Evolutionary conservation across 2,329 filamentous ascomycete species (phyloP).

Genomic region (Sclerotinia nivalis): DNA sequence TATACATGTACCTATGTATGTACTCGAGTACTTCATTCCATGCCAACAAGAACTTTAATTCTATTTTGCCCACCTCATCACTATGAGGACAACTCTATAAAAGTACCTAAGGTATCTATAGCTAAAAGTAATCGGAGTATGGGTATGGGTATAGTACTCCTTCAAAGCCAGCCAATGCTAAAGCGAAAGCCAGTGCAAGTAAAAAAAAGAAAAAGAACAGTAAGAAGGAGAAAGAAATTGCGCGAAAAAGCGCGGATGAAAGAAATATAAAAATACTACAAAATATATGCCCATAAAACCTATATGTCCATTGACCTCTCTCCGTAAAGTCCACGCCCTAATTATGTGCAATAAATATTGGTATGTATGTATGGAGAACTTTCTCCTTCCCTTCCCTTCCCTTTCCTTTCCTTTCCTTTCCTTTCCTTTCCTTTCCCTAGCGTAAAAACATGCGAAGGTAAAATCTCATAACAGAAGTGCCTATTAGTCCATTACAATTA

Average conservation of each 20-base stretch:
- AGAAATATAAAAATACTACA: constrained; percentile 11
- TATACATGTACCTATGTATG: not conserved
- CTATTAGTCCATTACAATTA: constrained; percentile 18
- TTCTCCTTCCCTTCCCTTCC: not conserved
- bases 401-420: not conserved
- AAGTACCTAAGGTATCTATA: not conserved
- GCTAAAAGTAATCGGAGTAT: constrained; percentile 14
- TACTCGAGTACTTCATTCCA: not conserved
- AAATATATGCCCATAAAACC: constrained; percentile 18
- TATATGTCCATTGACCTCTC: constrained; percentile 7
- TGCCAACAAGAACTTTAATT: not conserved
- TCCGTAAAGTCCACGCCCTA: not conserved
- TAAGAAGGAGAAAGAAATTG: not conserved
- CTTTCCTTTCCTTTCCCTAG: not conserved
- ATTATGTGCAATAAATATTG: constrained; percentile 17
- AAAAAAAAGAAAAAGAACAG: not conserved
- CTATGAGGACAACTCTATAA: not conserved
- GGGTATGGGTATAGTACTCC: constrained; percentile 22
- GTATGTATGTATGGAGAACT: not conserved
- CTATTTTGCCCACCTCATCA: not conserved
- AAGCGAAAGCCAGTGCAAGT: not conserved
- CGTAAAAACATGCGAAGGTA: not conserved
- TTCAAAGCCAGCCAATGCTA: constrained; percentile 8
- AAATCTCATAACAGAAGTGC: constrained; percentile 14
- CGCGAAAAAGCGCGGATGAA: not conserved